phyloP scores from a whole-genome alignment of 2,329 filamentous ascomycete genomes.

The Fusarium abutilonis region DNA sequence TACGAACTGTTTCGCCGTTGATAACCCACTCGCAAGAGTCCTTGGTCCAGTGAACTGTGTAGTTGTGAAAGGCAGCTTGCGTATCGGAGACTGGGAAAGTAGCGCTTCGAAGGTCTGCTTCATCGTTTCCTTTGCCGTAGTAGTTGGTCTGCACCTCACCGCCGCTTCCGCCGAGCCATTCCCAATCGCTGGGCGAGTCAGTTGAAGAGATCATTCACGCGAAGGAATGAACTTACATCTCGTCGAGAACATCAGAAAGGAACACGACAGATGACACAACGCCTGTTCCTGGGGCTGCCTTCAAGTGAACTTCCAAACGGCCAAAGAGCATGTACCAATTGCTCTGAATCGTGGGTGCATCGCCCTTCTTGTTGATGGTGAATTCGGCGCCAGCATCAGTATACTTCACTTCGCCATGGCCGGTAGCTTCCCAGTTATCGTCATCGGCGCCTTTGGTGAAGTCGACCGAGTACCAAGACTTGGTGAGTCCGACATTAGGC shows the following conservation, averaged over 20 bases:
- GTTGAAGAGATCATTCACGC: not conserved
- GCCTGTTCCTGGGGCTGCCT: conserved; percentile 75
- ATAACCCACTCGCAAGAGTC: conserved; percentile 69
- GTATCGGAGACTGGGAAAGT: conserved; percentile 20
- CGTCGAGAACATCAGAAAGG: conserved; percentile 78
- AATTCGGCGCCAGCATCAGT: conserved; percentile 39
- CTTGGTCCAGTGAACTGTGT: conserved; percentile 73
- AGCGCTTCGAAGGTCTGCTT: conserved; percentile 52
- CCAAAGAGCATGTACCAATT: conserved; percentile 90
- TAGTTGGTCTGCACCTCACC: conserved; percentile 80
- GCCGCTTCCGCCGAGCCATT: conserved; percentile 75
- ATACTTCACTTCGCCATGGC: conserved; percentile 35
- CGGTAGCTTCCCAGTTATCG: conserved; percentile 34
- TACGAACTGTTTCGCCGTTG: conserved; percentile 53
- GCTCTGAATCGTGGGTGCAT: conserved; percentile 70
- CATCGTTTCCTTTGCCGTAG: conserved; percentile 72
- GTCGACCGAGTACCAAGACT: conserved; percentile 34
- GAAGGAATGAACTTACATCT: conserved; percentile 19
- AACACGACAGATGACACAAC: conserved; percentile 81
- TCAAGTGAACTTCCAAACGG: conserved; percentile 73
- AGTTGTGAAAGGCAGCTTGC: conserved; percentile 65
- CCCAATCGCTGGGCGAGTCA: conserved; percentile 66
- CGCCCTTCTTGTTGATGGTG: conserved; percentile 67
- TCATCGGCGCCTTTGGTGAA: conserved; percentile 38
- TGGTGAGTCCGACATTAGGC: conserved; percentile 21